A percentile compares a stretch with the other conserved stretches of the same genome.
These are phyloP conservation scores for Ogataea chonburiensis DNA, from an alignment of 805 yeast genomes.

Conservation along the genomic window DNA sequence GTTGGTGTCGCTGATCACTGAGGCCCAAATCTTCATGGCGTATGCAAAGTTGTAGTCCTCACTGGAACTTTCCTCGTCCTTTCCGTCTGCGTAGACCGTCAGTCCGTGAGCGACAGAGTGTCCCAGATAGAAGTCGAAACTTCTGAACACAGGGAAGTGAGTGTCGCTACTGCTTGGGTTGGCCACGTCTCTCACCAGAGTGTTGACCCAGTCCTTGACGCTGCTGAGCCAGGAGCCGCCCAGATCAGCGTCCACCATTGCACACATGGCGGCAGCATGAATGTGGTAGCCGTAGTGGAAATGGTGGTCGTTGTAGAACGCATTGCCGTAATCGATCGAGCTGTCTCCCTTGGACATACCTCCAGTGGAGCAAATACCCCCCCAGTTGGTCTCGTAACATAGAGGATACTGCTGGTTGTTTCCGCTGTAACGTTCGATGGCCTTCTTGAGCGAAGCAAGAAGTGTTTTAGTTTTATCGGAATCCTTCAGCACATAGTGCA, in stretches of 20 bases:
- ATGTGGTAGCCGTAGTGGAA: constrained; percentile 76
- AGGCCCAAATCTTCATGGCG: constrained; percentile 68
- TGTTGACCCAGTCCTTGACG: constrained; percentile 55
- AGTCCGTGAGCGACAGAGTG: constrained; percentile 72
- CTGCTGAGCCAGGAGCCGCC: constrained; percentile 51
- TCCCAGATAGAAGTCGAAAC: constrained; percentile 65
- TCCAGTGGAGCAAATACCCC: constrained; percentile 70
- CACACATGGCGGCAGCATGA: constrained; percentile 65
- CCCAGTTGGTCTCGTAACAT: constrained; percentile 73
- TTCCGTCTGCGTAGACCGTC: constrained; percentile 55
- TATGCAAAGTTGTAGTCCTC: constrained; percentile 67
- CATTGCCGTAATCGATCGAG: constrained; percentile 68
- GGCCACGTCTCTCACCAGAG: constrained; percentile 61
- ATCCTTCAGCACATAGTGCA: constrained; percentile 63
- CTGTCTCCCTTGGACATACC: constrained; percentile 43
- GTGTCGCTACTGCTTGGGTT: constrained; percentile 51
- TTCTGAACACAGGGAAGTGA: constrained; percentile 58
- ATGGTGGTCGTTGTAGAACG: constrained; percentile 73
- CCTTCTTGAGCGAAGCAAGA: constrained; percentile 56
- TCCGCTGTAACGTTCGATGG: constrained; percentile 61
- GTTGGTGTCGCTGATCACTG: constrained; percentile 47
- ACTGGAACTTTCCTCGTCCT: constrained; percentile 62
- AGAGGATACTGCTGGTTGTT: constrained; percentile 71
- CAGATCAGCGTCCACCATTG: constrained; percentile 48
- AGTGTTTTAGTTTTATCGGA: constrained; percentile 47